Evolutionary conservation across 2,329 filamentous ascomycete genomes (phyloP), one percentile per base, ranked within the genome.

Genomic region (Clonostachys solani): DNA sequence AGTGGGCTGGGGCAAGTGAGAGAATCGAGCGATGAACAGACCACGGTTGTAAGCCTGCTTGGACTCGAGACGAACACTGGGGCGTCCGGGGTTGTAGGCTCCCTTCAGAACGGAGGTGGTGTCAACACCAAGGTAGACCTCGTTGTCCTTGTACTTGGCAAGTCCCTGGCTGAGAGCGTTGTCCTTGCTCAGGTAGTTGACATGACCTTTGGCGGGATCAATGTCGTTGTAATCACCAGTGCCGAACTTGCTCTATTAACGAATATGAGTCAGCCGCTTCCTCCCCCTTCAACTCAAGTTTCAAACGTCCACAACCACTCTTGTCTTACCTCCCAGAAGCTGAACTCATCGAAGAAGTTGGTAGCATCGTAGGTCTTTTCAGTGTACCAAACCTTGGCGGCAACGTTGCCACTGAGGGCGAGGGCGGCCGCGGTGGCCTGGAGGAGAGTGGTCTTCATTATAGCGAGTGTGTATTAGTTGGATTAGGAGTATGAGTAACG

Each of bases 1-100:
- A 40, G 74, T 69, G 10, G 76, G 73, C 47, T 70, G 73, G 33
- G 87, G 86, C 67, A 91, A 82, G 56, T 90, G 85, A 13, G 69
- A 73, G 53, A 90, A 79, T 58, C 89, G 82, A 41, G 84, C 72
- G 40, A 91, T 80, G 56, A 90, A 77, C 29, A 90, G 78, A 23
- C 84, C 86, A 48, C 81, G 73, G 51, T 74, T 80, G 67, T 86
- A 91, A 7, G 65, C 60, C 43, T 74, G 73, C 49, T 75, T 82
- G 60, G 83, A 87, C 51, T 81, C 77, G 15, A 91, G 61, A 36
- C 87, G 77, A 33, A 91, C 80, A 54, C 83, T 87, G 52, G 65
- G 66, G 17, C 77, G 69, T 40, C 72, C 72, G 34, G 56, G 48
- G 44, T 61, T 56, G 7, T 46, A 47, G 43, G 44, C 41, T 7